Percentiles rank a stretch among this genome's conserved stretches.
These are phyloP conservation scores for Drosera capensis DNA, from an alignment of 148 eudicot genomes.

Conservation along the genomic window DNA sequence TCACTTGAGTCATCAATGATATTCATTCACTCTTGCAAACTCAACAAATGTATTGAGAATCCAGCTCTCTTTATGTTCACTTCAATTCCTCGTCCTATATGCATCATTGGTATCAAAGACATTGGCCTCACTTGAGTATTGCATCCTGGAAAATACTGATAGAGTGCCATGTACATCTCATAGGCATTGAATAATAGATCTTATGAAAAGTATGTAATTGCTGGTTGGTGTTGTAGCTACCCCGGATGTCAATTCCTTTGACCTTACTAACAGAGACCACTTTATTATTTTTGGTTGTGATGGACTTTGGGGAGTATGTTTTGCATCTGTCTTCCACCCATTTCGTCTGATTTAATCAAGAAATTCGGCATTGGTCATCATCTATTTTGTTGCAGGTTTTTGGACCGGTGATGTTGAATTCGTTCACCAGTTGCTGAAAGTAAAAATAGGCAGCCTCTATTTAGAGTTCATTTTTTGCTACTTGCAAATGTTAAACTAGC, in stretches of 20 bases:
- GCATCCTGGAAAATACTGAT: too few species aligned
- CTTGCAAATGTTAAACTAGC: too few species aligned
- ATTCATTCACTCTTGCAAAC: background rate
- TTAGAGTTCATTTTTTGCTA: background rate
- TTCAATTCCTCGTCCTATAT: too few species aligned
- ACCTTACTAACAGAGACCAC: conserved; percentile 57
- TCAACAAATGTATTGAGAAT: too few species aligned
- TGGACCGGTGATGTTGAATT: conserved; percentile 90
- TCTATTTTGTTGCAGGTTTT: conserved; percentile 37
- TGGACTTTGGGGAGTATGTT: conserved; percentile 89
- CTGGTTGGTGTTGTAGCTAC: conserved; percentile 80
- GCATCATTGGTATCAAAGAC: too few species aligned
- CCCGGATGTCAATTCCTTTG: conserved; percentile 80
- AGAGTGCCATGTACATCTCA: too few species aligned
- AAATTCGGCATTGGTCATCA: background rate
- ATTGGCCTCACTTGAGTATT: too few species aligned
- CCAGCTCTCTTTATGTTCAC: too few species aligned
- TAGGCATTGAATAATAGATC: too few species aligned
- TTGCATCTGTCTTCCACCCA: too few species aligned
- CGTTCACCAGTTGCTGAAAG: conserved; percentile 60
- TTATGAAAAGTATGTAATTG: conserved; percentile 12
- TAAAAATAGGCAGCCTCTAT: conserved; percentile 7
- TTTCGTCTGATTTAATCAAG: too few species aligned
- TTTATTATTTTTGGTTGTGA: conserved; percentile 86
- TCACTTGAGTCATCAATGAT: too few species aligned